Evolutionary conservation across 75 land plant species (phyloP).

Genomic region (Gnetum montanum): DNA sequence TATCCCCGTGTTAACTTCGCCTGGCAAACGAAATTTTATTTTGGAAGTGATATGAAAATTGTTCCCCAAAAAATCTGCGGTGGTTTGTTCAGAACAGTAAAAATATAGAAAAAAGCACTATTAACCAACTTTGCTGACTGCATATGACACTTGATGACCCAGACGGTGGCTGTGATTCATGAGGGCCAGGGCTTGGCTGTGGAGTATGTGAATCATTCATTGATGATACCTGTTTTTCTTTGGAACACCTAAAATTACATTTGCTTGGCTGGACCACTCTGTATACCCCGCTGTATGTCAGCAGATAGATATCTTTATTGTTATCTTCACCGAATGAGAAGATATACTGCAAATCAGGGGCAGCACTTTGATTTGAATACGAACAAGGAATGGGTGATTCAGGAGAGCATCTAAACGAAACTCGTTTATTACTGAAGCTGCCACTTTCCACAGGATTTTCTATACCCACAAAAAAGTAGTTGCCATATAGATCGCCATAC

Average conservation of each 20-base stretch:
- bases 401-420: conserved; percentile 51
- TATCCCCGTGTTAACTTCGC: too few species aligned
- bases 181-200: conserved; percentile 1
- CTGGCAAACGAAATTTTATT: too few species aligned
- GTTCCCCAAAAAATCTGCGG: too few species aligned
- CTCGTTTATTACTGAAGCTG: conserved; percentile 27
- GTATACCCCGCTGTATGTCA: conserved; percentile 62
- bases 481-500: conserved; percentile 65
- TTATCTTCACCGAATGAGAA: conserved; percentile 80
- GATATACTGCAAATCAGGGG: conserved; percentile 35
- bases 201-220: not conserved
- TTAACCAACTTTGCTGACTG: too few species aligned
- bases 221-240: conserved; percentile 12
- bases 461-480: conserved; percentile 42
- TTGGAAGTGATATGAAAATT: too few species aligned
- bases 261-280: conserved; percentile 55
- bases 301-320: conserved; percentile 45
- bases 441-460: conserved; percentile 74
- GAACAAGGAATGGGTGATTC: conserved; percentile 61
- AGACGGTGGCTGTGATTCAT: not conserved
- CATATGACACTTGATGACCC: too few species aligned
- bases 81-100: too few species aligned
- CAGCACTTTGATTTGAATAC: conserved; percentile 10
- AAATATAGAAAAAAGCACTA: too few species aligned
- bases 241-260: conserved; percentile 58